Evolutionary conservation across 495 filamentous ascomycete genomes (phyloP).

Genomic region (Tuber borchii): DNA sequence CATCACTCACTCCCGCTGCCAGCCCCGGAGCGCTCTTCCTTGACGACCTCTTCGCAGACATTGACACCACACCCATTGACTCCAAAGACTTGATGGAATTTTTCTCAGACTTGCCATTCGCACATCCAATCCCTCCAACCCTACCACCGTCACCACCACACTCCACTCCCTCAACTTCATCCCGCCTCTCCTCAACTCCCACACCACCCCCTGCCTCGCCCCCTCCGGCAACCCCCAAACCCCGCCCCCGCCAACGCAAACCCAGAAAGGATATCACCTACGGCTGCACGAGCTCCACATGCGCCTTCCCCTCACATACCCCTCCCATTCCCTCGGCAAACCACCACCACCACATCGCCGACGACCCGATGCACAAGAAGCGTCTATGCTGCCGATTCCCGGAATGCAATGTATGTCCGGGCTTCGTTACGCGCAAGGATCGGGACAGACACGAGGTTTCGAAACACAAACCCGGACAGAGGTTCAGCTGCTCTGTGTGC

Average conservation of each 20-base stretch:
- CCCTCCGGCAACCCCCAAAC: background rate
- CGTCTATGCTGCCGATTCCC: constrained; percentile 11
- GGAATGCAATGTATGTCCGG: background rate
- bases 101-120: background rate
- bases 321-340: background rate
- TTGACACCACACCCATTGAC: background rate
- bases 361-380: constrained; percentile 24
- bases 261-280: background rate
- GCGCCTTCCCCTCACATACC: background rate
- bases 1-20: background rate
- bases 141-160: background rate
- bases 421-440: constrained; percentile 25
- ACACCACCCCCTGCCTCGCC: background rate
- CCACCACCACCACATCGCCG: background rate
- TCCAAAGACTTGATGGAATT: background rate
- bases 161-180: background rate
- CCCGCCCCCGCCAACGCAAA: background rate
- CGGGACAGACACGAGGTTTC: constrained; percentile 19
- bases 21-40: background rate
- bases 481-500: constrained; percentile 6
- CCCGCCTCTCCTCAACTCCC: background rate
- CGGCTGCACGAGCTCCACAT: background rate
- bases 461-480: constrained; percentile 17
- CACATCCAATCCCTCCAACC: background rate
- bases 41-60: background rate